Conservation (phyloP, 495 filamentous ascomycete species). For the Hyaloscypha bicolor region DNA sequence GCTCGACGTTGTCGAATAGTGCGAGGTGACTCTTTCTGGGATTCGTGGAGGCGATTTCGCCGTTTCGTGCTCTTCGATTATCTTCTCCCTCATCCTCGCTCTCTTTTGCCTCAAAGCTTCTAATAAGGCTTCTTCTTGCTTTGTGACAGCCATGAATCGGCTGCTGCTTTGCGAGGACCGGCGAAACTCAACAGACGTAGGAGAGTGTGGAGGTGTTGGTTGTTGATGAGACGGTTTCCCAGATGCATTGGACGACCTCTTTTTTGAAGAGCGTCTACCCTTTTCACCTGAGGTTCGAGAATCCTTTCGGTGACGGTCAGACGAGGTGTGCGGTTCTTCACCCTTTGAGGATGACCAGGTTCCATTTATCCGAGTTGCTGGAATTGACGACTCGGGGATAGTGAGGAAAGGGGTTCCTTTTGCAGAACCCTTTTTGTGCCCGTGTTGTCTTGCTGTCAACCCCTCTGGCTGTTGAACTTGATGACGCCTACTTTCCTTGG, state of each 20-base stretch:
- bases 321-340: not conserved
- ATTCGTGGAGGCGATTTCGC: constrained; percentile 28
- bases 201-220: constrained; percentile 50
- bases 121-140: constrained; percentile 81
- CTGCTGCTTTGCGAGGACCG: constrained; percentile 41
- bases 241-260: constrained; percentile 16
- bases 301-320: not conserved
- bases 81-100: constrained; percentile 73
- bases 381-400: constrained; percentile 18
- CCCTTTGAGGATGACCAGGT: constrained; percentile 11
- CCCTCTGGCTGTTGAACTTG: constrained; percentile 6
- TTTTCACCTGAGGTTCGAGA: constrained; percentile 3
- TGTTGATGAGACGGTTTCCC: constrained; percentile 37
- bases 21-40: constrained; percentile 8
- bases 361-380: constrained; percentile 8
- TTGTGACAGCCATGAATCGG: constrained; percentile 81
- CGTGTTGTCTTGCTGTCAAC: constrained; percentile 5
- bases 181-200: constrained; percentile 46
- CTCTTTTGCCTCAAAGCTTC: constrained; percentile 79
- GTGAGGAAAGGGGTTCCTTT: constrained; percentile 19
- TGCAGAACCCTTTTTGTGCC: constrained; percentile 6
- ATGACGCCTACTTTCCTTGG: constrained; percentile 7
- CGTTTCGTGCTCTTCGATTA: constrained; percentile 56
- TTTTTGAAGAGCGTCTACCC: constrained; percentile 13
- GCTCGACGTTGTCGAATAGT: constrained; percentile 20